Conservation (phyloP, 1,284 basidiomycete species). For the Apiotrichum mycotoxinovorans region DNA sequence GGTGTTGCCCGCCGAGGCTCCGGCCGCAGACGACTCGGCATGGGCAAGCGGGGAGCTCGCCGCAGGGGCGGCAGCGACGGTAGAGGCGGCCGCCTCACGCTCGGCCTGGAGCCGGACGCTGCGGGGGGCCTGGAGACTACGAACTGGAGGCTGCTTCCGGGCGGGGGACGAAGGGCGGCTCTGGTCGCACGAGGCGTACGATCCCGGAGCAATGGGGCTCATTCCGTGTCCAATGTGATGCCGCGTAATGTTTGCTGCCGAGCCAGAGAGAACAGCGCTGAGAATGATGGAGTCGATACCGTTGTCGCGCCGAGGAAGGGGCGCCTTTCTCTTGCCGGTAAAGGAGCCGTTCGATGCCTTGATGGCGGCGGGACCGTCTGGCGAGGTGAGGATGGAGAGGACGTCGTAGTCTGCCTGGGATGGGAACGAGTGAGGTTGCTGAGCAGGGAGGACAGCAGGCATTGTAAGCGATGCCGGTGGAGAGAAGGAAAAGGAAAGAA, state of each 20-base stretch:
- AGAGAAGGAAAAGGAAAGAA: neutral
- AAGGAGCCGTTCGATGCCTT: neutral
- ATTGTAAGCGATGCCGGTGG: constrained; percentile 54
- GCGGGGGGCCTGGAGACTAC: constrained; percentile 44
- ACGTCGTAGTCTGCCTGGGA: constrained; percentile 42
- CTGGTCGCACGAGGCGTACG: constrained; percentile 46
- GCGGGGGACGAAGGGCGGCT: constrained; percentile 36
- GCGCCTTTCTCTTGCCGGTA: constrained; percentile 13
- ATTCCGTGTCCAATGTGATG: constrained; percentile 49
- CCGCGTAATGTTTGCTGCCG: constrained; percentile 38
- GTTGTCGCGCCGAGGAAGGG: constrained; percentile 18
- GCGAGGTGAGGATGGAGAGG: constrained; percentile 38
- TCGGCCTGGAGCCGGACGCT: constrained; percentile 32
- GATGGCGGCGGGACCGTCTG: constrained; percentile 19
- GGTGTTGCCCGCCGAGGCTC: neutral
- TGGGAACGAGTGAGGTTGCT: constrained; percentile 59
- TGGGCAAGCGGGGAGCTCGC: neutral
- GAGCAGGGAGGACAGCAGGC: constrained; percentile 58
- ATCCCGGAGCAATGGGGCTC: constrained; percentile 30
- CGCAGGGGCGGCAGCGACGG: neutral
- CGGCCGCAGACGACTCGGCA: neutral
- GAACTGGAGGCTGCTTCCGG: constrained; percentile 16
- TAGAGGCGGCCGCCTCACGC: constrained; percentile 9
- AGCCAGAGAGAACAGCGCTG: constrained; percentile 46
- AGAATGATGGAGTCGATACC: constrained; percentile 46